A percentile compares a stretch with the other conserved stretches of the same genome.
phyloP scores from a whole-genome alignment of 2,329 filamentous ascomycete genomes.

The Penicillium corylophilum region DNA sequence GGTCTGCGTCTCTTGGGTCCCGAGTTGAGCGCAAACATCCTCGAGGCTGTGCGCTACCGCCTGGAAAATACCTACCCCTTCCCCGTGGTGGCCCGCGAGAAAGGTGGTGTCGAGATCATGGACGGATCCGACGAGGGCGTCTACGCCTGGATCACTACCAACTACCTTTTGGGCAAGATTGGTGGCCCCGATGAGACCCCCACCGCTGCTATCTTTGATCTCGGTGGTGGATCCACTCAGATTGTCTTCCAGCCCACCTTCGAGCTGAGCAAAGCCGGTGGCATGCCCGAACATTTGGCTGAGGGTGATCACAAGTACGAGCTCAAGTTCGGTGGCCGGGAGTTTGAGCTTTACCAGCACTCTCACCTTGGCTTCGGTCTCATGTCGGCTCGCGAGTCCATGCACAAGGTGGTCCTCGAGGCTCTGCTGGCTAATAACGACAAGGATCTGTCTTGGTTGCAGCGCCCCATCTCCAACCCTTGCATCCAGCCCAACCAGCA shows the following conservation, averaged over 20 bases:
- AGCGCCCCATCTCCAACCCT: slow-evolving; percentile 72
- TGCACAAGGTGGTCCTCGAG: slow-evolving; percentile 74
- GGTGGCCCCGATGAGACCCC: slow-evolving; percentile 85
- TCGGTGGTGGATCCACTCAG: slow-evolving; percentile 95
- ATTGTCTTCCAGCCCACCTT: slow-evolving; percentile 98
- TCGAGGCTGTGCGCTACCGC: slow-evolving; percentile 77
- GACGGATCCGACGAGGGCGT: slow-evolving; percentile 96
- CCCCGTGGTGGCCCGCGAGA: slow-evolving; percentile 81
- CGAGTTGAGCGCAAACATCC: slow-evolving; percentile 77
- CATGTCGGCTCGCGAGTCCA: slow-evolving; percentile 87
- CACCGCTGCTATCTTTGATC: slow-evolving; percentile 92
- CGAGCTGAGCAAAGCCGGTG: slow-evolving; percentile 67
- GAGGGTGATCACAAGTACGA: slow-evolving; percentile 96
- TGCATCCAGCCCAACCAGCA: slow-evolving; percentile 81
- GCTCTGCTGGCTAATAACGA: slow-evolving; percentile 66
- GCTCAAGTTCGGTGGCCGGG: slow-evolving; percentile 82
- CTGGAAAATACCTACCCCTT: slow-evolving; percentile 91
- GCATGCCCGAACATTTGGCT: slow-evolving; percentile 79
- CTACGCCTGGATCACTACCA: slow-evolving; percentile 98
- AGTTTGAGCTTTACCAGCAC: slow-evolving; percentile 95
- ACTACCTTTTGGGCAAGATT: slow-evolving; percentile 97
- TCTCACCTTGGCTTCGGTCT: slow-evolving; percentile 95
- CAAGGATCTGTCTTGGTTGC: slow-evolving; percentile 65
- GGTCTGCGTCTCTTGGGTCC: slow-evolving; percentile 83
- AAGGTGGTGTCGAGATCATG: slow-evolving; percentile 93